These are phyloP conservation scores for Podospora tetraspora DNA, from an alignment of 495 filamentous ascomycete genomes.

Conservation along the genomic window DNA sequence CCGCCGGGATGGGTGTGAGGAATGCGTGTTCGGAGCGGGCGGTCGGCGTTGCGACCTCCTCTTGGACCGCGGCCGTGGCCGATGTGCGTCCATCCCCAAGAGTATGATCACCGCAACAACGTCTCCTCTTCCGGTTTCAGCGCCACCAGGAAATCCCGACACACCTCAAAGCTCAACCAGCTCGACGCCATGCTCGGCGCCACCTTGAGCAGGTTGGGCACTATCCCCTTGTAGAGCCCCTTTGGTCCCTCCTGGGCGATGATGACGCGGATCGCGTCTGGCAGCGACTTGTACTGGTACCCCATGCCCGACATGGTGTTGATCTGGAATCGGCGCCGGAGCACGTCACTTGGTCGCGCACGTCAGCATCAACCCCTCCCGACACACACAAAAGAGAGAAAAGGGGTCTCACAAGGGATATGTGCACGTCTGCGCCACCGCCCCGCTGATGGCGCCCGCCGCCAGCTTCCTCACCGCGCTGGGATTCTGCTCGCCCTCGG, in stretches of 20 bases:
- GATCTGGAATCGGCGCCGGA: constrained; percentile 94
- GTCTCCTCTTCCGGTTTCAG: constrained; percentile 42
- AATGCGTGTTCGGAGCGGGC: neutral
- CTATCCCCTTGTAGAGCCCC: constrained; percentile 87
- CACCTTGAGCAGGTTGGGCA: constrained; percentile 92
- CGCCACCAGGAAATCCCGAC: constrained; percentile 72
- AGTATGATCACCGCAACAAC: constrained; percentile 21
- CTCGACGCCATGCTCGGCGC: constrained; percentile 98
- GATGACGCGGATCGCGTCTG: constrained; percentile 78
- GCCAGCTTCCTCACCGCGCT: constrained; percentile 70
- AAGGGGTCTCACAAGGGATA: constrained; percentile 77
- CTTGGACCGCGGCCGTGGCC: too few relatives aligned
- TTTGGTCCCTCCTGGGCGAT: constrained; percentile 61
- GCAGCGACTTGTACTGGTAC: constrained; percentile 83
- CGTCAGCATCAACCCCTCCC: constrained; percentile 16
- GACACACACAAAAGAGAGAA: too few relatives aligned
- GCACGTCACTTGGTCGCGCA: constrained; percentile 65
- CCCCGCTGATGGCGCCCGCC: constrained; percentile 90
- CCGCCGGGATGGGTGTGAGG: neutral
- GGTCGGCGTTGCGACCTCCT: too few relatives aligned
- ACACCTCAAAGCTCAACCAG: constrained; percentile 95
- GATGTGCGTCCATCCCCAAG: neutral
- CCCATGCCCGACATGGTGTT: constrained; percentile 99
- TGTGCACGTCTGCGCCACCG: constrained; percentile 93
- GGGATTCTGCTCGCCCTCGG: constrained; percentile 83